Base-by-base conservation (phyloP, 495 filamentous ascomycete species). In the Neurospora sp. region DNA sequence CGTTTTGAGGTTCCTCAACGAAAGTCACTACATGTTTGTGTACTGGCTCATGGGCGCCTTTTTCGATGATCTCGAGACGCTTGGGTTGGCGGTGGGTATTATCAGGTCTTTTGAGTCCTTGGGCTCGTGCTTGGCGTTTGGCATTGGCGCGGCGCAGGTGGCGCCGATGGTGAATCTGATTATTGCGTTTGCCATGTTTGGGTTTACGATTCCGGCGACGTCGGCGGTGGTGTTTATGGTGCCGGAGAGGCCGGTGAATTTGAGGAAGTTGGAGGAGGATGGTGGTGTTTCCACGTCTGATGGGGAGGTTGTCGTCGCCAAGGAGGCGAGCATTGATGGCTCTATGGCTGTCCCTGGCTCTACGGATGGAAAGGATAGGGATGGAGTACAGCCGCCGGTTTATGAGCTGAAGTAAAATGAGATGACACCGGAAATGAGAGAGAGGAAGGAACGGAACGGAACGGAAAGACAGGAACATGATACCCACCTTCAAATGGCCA, bases 21-120 rank as follows among this genome's bases (percentile, higher is more conserved):
- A 86, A 74, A 81, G 81, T 14, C 80, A 83, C 62, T 82, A 82
- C 74, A 84, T 86, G 77, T 84, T 83, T 75, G 78, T 82, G 39
- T 88, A 88, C 76, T 86, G 85, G 83, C 75, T 87, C 11, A 76
- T 87, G 0, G 84, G 85, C 27, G 83, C 83, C 4, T 87, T 86
- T 77, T 85, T 86, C 44, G 81, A 83, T 39, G 84, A 87, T 73
- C 76, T 87, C 69, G 83, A 84, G 74, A 85, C 81, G 1, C 39
- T 87, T 39, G 83, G 86, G 0, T 79, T 86, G 23, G 83, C 84
- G 0, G 86, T 86, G 0, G 84, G 85, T 0, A 81, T 88, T 39
- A 75, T 88, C 12, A 77, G 86, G 27, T 84, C 84, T 12, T 84
- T 84, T 73, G 86, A 88, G 78, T 83, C 80, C 2, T 72, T 88